A percentile compares a stretch with the other conserved stretches of the same genome.
Evolutionary conservation across 768 basidiomycete genomes (phyloP).

Genomic region (Boletus sp.): DNA sequence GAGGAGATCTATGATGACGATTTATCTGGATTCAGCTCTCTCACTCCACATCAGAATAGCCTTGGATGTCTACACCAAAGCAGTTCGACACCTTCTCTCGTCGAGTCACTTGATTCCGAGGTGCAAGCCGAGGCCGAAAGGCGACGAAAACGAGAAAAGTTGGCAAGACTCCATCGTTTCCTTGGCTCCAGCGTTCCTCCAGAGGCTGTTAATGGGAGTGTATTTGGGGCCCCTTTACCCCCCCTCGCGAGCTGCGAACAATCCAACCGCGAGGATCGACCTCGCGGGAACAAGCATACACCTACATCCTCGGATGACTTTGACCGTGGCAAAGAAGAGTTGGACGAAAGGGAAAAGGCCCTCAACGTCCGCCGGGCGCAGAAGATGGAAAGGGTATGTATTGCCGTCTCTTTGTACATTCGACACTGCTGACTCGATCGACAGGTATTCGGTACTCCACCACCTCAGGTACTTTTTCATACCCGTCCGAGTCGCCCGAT

Average conservation of each 20-base stretch:
- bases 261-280: conserved; percentile 38
- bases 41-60: conserved; percentile 26
- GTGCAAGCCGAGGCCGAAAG: conserved; percentile 59
- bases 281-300: conserved; percentile 46
- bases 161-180: conserved; percentile 81
- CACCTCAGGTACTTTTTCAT: conserved; percentile 76
- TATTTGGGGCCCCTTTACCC: conserved; percentile 30
- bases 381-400: conserved; percentile 82
- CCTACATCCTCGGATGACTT: conserved; percentile 47
- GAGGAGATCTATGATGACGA: conserved; percentile 43
- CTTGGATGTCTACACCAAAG: conserved; percentile 29
- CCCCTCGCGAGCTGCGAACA: conserved; percentile 30
- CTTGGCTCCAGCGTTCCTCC: conserved; percentile 78
- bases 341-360: conserved; percentile 71
- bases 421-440: background rate
- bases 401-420: background rate
- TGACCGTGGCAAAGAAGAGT: conserved; percentile 66
- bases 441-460: conserved; percentile 79
- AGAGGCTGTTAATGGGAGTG: conserved; percentile 58
- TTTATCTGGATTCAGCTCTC: conserved; percentile 28
- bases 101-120: conserved; percentile 48
- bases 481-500: conserved; percentile 49
- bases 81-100: conserved; percentile 44
- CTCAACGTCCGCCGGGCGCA: conserved; percentile 74
- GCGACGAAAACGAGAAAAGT: conserved; percentile 66